Evolutionary conservation across 208 protist species (phyloP).

Genomic region (Acanthamoeba sp.): DNA sequence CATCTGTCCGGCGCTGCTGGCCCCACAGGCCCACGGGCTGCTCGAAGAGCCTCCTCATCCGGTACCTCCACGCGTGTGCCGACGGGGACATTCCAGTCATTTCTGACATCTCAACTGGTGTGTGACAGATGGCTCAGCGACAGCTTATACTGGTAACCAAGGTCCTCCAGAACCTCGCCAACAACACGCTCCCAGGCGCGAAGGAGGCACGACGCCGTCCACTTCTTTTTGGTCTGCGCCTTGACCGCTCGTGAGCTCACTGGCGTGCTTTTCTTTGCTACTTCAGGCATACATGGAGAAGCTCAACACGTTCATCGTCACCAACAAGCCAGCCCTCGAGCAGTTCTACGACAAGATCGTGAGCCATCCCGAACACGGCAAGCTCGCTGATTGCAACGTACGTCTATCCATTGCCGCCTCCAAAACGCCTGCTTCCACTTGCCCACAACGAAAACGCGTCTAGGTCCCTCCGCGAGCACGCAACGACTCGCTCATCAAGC

Average conservation of each 20-base stretch:
- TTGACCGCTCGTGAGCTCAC: no score
- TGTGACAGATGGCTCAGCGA: not conserved
- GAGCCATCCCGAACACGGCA: not conserved
- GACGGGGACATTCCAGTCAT: no score
- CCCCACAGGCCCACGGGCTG: constrained; percentile 12
- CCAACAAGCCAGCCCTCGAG: not conserved
- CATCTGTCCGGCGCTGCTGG: constrained; percentile 44
- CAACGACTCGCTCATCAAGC: not conserved
- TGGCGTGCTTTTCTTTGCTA: no score
- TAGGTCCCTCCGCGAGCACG: not conserved
- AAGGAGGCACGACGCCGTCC: constrained; percentile 28
- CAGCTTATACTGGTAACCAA: constrained; percentile 53
- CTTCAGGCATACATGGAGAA: not conserved
- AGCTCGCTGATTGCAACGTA: not conserved
- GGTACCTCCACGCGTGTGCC: not conserved
- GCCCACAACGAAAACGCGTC: no score
- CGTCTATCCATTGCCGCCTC: no score
- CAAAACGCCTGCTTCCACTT: not conserved
- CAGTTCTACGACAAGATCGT: not conserved
- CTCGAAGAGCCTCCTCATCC: constrained; percentile 39
- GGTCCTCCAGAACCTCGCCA: constrained; percentile 65
- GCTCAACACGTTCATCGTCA: constrained; percentile 17
- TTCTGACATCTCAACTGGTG: no score
- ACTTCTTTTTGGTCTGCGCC: no score
- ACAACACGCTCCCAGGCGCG: constrained; percentile 15